phyloP scores from a whole-genome alignment of 1,284 basidiomycete species.

The Polyporus tsugae region DNA sequence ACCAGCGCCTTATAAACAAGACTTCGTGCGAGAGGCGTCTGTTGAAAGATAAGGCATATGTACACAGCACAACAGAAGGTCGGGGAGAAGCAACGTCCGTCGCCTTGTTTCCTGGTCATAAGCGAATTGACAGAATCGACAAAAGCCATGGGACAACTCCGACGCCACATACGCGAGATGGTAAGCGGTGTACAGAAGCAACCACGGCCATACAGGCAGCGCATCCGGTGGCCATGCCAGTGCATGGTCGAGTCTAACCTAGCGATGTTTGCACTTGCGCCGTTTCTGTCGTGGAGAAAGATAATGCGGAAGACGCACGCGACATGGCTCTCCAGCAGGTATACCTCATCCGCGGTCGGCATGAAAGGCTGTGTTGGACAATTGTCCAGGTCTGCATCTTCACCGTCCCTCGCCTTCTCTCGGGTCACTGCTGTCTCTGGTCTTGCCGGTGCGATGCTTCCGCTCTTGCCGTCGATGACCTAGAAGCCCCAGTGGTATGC shows the following conservation, averaged over 20 bases:
- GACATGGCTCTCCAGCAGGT: too few species aligned
- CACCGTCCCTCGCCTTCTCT: too few species aligned
- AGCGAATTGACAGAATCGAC: neutral
- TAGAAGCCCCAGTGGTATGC: too few species aligned
- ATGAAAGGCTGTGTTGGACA: too few species aligned
- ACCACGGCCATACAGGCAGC: constrained; percentile 1
- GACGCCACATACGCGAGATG: neutral
- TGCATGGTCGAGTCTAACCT: neutral
- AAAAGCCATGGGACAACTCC: neutral
- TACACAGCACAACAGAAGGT: neutral
- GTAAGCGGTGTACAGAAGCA: neutral
- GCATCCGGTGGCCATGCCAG: neutral
- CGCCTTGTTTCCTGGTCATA: neutral
- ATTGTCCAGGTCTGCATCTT: too few species aligned
- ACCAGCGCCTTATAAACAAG: neutral
- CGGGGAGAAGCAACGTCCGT: neutral
- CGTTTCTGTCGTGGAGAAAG: too few species aligned
- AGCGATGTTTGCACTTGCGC: too few species aligned
- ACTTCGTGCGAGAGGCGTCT: neutral
- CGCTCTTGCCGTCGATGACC: too few species aligned
- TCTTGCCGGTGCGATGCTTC: too few species aligned
- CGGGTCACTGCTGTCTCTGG: too few species aligned
- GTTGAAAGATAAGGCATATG: neutral
- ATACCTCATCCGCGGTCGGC: too few species aligned
- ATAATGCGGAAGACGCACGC: too few species aligned